A percentile compares a stretch with the other conserved stretches of the same genome.
These are phyloP conservation scores for Prinsepia uniflora DNA, from an alignment of 306 rosid species.

Conservation along the genomic window DNA sequence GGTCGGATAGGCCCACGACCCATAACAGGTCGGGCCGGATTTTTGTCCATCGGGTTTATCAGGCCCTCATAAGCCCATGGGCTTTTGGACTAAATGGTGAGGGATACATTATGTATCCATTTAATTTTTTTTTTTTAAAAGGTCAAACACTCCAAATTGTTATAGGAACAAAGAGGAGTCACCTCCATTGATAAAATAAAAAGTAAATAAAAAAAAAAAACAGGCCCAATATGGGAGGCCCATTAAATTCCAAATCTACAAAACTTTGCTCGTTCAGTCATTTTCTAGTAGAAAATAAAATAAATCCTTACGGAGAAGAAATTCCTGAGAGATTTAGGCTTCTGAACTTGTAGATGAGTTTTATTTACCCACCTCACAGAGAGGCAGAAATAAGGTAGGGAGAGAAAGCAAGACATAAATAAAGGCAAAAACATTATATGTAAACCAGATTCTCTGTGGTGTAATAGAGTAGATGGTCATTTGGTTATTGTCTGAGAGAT, in stretches of 20 bases:
- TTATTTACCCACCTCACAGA: not conserved
- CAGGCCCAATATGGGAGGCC: not conserved
- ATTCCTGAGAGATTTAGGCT: not conserved
- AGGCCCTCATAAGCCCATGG: no score
- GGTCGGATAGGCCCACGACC: no score
- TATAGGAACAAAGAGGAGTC: no score
- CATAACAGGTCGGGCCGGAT: no score
- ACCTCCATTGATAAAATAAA: no score
- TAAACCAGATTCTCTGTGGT: conserved; percentile 37
- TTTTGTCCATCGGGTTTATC: no score
- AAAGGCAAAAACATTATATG: not conserved
- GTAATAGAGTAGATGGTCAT: conserved; percentile 18
- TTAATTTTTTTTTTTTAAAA: no score
- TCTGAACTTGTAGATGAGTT: not conserved
- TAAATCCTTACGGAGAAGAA: not conserved
- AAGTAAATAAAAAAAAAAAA: no score
- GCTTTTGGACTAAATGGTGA: no score
- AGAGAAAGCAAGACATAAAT: not conserved
- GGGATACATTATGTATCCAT: no score
- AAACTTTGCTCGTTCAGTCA: not conserved
- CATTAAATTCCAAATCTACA: not conserved
- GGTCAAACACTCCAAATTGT: no score
- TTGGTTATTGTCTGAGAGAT: conserved; percentile 21
- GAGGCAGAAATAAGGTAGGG: not conserved
- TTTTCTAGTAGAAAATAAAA: not conserved